These are phyloP conservation scores for Herpetomonas samuelpessoai DNA, from an alignment of 208 protist species.

Conservation along the genomic window DNA sequence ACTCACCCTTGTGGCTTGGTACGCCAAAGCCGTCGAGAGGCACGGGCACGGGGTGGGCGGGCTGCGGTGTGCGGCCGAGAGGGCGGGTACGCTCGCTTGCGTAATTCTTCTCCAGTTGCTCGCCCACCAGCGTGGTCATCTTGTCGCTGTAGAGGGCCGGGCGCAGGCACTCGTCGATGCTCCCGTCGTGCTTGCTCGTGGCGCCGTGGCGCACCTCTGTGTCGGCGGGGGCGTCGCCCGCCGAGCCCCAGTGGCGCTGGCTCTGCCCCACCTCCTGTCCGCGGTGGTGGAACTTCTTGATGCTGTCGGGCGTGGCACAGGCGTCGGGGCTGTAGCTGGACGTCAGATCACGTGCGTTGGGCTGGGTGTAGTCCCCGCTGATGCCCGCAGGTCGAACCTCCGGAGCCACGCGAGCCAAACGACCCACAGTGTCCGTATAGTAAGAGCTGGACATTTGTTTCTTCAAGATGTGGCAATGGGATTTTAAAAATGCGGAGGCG, in stretches of 20 bases:
- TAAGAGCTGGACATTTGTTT: constrained; percentile 26
- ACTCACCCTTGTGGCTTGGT: constrained; percentile 35
- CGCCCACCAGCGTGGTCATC: constrained; percentile 63
- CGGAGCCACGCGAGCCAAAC: constrained; percentile 61
- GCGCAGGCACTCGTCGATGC: constrained; percentile 58
- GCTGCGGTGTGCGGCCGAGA: constrained; percentile 51
- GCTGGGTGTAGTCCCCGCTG: constrained; percentile 33
- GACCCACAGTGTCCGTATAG: constrained; percentile 35
- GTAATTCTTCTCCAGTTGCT: constrained; percentile 67
- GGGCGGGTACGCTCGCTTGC: constrained; percentile 37
- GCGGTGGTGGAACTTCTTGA: constrained; percentile 59
- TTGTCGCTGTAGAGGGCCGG: constrained; percentile 51
- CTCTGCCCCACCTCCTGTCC: constrained; percentile 50
- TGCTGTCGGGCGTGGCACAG: constrained; percentile 50
- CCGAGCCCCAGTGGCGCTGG: constrained; percentile 43
- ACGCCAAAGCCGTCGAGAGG: constrained; percentile 70
- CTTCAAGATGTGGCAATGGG: no score
- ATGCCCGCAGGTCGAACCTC: constrained; percentile 73
- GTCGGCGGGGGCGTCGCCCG: constrained; percentile 49
- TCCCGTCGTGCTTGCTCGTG: constrained; percentile 17
- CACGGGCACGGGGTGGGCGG: constrained; percentile 27
- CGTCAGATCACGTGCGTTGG: constrained; percentile 51
- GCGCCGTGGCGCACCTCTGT: constrained; percentile 43
- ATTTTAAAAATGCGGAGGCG: no score
- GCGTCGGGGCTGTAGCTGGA: constrained; percentile 62